These are phyloP conservation scores for Microdochium bolleyi DNA, from an alignment of 2,329 filamentous ascomycete species.

Conservation along the genomic window DNA sequence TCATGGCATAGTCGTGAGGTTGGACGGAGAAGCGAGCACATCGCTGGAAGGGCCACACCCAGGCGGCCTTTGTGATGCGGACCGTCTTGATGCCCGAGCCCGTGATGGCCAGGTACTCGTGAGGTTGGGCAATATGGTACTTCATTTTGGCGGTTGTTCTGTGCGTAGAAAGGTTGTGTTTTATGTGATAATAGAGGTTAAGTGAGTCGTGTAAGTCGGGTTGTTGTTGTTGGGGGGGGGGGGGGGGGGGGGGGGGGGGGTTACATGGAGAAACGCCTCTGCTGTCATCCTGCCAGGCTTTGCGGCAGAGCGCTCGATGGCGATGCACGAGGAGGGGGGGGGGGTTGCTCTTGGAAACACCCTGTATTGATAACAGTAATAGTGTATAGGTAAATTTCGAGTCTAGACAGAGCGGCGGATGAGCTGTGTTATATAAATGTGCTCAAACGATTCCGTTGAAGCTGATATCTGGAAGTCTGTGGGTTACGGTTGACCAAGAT, in stretches of 20 bases:
- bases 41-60: conserved; percentile 64
- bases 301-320: too few species aligned
- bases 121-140: conserved; percentile 64
- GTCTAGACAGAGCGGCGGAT: too few species aligned
- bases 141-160: conserved; percentile 33
- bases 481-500: neutral
- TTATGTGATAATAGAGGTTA: too few species aligned
- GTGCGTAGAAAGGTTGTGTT: neutral
- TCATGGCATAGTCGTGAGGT: conserved; percentile 76
- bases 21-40: conserved; percentile 53
- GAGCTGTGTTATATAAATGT: neutral
- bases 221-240: too few species aligned
- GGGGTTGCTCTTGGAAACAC: neutral
- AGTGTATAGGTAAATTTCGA: too few species aligned
- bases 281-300: too few species aligned
- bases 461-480: neutral
- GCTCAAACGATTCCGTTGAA: too few species aligned
- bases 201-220: too few species aligned
- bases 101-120: conserved; percentile 83
- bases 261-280: too few species aligned
- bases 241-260: too few species aligned
- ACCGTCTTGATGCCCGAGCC: conserved; percentile 69
- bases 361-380: too few species aligned
- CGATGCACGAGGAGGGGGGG: too few species aligned
- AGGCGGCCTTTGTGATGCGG: conserved; percentile 70